phyloP scores from a whole-genome alignment of 306 rosid species.

The Senna tora region DNA sequence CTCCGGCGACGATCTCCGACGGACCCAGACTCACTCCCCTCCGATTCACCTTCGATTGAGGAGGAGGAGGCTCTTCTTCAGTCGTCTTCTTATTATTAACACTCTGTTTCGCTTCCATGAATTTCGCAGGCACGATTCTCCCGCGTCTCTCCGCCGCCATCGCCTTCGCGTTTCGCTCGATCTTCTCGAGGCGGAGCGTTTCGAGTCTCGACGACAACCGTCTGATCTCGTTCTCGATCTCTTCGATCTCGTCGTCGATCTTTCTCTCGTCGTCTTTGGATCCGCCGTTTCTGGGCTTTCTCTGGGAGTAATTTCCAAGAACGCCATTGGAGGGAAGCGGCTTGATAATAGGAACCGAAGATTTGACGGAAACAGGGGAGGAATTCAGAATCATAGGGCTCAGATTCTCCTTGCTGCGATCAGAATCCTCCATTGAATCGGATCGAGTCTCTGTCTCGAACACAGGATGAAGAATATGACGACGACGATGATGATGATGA shows the following conservation, averaged over 20 bases:
- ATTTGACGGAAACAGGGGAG: slow-evolving; percentile 45
- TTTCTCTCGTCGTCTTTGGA: slow-evolving; percentile 37
- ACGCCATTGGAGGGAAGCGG: slow-evolving; percentile 41
- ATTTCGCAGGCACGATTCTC: slow-evolving; percentile 58
- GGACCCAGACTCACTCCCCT: slow-evolving; percentile 87
- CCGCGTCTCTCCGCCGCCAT: slow-evolving; percentile 49
- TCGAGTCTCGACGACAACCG: slow-evolving; percentile 51
- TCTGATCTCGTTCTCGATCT: slow-evolving; percentile 56
- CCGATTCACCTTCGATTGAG: slow-evolving; percentile 46
- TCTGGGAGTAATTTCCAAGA: slow-evolving; percentile 40
- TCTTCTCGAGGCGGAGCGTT: slow-evolving; percentile 55
- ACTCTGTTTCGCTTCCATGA: slow-evolving; percentile 58
- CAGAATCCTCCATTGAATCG: slow-evolving; percentile 46
- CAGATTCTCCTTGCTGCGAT: slow-evolving; percentile 66
- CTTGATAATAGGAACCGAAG: slow-evolving; percentile 39
- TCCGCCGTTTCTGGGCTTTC: slow-evolving; percentile 41
- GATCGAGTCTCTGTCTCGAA: slow-evolving; percentile 35
- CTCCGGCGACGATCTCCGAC: slow-evolving; percentile 58
- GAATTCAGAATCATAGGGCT: slow-evolving; percentile 47
- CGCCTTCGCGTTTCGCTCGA: slow-evolving; percentile 35
- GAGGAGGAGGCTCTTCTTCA: slow-evolving; percentile 47
- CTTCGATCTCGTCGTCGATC: slow-evolving; percentile 63
- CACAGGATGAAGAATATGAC: slow-evolving; percentile 27
- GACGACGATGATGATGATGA: too few species aligned
- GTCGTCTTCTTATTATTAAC: slow-evolving; percentile 40